Conservation (phyloP, 148 eudicot genomes). For the Camellia granthamiana region DNA sequence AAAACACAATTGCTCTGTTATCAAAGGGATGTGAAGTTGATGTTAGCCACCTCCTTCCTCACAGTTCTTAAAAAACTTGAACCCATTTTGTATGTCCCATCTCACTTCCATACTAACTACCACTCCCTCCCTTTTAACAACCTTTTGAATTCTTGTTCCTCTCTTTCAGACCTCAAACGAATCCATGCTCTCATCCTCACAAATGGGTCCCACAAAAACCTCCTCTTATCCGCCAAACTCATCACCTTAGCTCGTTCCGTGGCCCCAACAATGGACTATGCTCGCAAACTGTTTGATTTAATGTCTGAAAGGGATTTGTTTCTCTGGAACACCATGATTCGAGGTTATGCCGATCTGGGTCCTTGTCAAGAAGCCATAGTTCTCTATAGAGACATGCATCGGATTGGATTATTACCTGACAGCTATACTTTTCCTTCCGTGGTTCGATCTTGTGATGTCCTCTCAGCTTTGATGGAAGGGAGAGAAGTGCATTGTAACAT, state of each 20-base stretch:
- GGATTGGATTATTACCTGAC: slow-evolving; percentile 16
- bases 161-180: slow-evolving; percentile 13
- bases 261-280: slow-evolving; percentile 25
- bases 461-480: slow-evolving; percentile 20
- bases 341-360: slow-evolving; percentile 18
- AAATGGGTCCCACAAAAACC: slow-evolving; percentile 19
- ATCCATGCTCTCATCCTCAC: slow-evolving; percentile 20
- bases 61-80: not conserved
- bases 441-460: slow-evolving; percentile 12
- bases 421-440: slow-evolving; percentile 25
- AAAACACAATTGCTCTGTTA: not conserved
- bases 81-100: not conserved
- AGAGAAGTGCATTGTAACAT: slow-evolving; percentile 20
- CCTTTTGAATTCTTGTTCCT: slow-evolving; percentile 17
- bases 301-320: slow-evolving; percentile 11
- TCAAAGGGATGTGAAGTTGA: not conserved
- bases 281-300: slow-evolving; percentile 27
- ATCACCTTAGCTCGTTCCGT: not conserved
- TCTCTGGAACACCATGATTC: slow-evolving; percentile 25
- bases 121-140: slow-evolving; percentile 3
- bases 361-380: slow-evolving; percentile 16
- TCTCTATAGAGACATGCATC: slow-evolving; percentile 23
- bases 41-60: slow-evolving; percentile 5
- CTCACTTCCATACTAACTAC: slow-evolving; percentile 13
- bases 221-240: slow-evolving; percentile 18